Evolutionary conservation across 2,329 filamentous ascomycete genomes (phyloP), one percentile per base, ranked within the genome.

Genomic region (Hypoxylon sp.): DNA sequence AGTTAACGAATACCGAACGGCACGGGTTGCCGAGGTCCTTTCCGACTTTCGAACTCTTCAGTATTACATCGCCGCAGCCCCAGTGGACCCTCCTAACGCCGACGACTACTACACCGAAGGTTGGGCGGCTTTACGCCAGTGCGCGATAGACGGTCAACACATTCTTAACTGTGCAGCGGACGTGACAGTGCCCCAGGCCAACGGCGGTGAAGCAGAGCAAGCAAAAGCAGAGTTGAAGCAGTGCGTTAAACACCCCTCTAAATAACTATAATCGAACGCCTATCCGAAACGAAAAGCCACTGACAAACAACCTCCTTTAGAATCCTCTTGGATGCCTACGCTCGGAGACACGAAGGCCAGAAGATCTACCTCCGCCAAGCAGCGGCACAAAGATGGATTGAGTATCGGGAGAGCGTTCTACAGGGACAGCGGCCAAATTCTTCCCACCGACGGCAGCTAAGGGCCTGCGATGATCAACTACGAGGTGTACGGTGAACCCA

Each of bases 141-240:
- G 88, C 79, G 82, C 84, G 55, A 75, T 89, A 46, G 89, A 91
- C 73, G 88, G 88, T 5, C 88, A 89, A 75, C 84, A 89, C 78
- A 90, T 91, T 71, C 83, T 91, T 68, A 88, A 90, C 75, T 88
- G 86, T 73, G 88, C 87, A 22, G 88, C 88, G 44, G 89, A 91
- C 77, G 88, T 87, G 14, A 83, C 82, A 58, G 88, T 90, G 11
- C 87, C 88, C 3, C 79, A 81, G 48, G 78, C 84, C 51, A 78
- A 77, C 51, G 88, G 87, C 59, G 86, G 86, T 10, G 83, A 85
- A 60, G 83, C 85, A 22, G 88, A 91, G 77, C 88, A 91, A 77
- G 78, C 78, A 29, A 90, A 89, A 76, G 88, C 88, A 17, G 88
- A 90, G 78, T 78, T 91, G 68, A 87, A 85, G 77, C 88, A 90